These are phyloP conservation scores for Nymphaea thermarum DNA, from an alignment of 164 flowering plant genomes.

Conservation along the genomic window DNA sequence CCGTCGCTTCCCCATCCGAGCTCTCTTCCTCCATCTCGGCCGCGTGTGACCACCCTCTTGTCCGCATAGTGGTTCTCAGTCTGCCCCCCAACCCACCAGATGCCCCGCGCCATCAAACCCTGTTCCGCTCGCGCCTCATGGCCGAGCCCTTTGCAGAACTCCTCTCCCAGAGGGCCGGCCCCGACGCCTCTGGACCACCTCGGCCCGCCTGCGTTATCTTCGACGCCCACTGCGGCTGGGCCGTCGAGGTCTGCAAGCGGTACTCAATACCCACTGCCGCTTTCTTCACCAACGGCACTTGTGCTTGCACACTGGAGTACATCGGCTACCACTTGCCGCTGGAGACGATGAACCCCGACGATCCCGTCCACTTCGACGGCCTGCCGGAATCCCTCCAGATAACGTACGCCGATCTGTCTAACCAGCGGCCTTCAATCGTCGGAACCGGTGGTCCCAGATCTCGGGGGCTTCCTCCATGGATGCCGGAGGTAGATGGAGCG, in stretches of 20 bases:
- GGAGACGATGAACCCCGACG: constrained; percentile 19
- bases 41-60: constrained; percentile 18
- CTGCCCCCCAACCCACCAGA: constrained; percentile 7
- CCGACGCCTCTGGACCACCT: constrained; percentile 3
- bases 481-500: constrained; percentile 23
- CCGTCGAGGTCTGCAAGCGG: constrained; percentile 15
- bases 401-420: constrained; percentile 18
- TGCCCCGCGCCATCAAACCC: constrained; percentile 2
- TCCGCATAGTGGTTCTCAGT: constrained; percentile 15
- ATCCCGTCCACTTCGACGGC: constrained; percentile 23
- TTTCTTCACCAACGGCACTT: constrained; percentile 53
- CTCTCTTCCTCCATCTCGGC: constrained; percentile 27
- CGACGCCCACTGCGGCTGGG: constrained; percentile 42
- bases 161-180: constrained; percentile 6
- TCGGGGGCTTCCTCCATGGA: constrained; percentile 28
- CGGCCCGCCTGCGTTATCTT: constrained; percentile 24
- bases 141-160: constrained; percentile 16
- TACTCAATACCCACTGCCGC: constrained; percentile 21
- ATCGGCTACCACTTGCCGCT: constrained; percentile 12
- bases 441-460: background rate
- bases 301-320: constrained; percentile 16
- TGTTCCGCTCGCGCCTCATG: constrained; percentile 3
- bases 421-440: background rate
- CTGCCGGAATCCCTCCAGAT: constrained; percentile 31
- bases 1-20: constrained; percentile 29